Evolutionary conservation across 2,329 filamentous ascomycete genomes (phyloP), one percentile per base, ranked within the genome.

Genomic region (Aulographum hederae): DNA sequence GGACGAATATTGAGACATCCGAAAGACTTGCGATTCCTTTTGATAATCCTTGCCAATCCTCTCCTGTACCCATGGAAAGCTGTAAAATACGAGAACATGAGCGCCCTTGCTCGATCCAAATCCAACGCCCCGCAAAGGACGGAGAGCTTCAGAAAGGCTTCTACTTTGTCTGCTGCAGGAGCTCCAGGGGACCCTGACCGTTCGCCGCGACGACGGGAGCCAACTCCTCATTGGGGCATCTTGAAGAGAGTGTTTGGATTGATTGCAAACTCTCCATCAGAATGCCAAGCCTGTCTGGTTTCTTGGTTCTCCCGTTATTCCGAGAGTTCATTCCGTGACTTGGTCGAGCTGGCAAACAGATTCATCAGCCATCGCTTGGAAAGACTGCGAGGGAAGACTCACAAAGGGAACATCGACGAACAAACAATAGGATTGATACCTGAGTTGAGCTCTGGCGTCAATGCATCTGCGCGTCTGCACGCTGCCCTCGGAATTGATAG

Each of bases 231-330:
- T 51, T 84, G 79, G 2, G 78, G 77, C 4, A 77, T 93, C 32
- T 69, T 91, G 43, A 93, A 93, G 51, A 70, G 85, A 23, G 73
- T 91, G 25, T 52, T 92, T 17, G 85, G 85, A 1, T 57, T 93
- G 6, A 47, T 92, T 16, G 77, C 81, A 1, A 81, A 91, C 48
- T 61, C 79, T 10, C 66, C 80, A 0, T 68, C 70, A 35, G 67
- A 76, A 35, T 85, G 78, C 41, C 84, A 92, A 43, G 73, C 76
- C 33, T 70, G 78, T 42, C 54, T 92, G 17, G 70, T 84, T 6
- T 66, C 67, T 5, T 93, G 82, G 82, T 73, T 91, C 43, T 71
- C 78, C 10, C 67, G 71, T 29, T 72, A 78, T 40, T 67, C 78
- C 0, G 65, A 74, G 33, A 49, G 58, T 11, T 70, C 76, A 14